Percentiles rank a stretch among this genome's conserved stretches.
Conservation (phyloP, 495 filamentous ascomycete genomes). For the Neurospora hispaniola region DNA sequence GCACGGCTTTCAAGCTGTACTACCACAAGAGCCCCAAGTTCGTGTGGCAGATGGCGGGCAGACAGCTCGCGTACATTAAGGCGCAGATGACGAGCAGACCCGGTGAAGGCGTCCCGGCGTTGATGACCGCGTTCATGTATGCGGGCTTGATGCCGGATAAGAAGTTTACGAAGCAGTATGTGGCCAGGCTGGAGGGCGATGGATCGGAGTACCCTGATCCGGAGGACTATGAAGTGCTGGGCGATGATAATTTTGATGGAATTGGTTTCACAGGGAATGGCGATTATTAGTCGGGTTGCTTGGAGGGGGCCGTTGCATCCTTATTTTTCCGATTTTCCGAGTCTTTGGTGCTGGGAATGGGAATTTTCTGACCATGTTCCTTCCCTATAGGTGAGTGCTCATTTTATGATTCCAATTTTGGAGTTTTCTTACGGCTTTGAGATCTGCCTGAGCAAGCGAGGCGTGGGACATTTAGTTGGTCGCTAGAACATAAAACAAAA, state of each 20-base stretch:
- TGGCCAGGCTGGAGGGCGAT: slow-evolving; percentile 13
- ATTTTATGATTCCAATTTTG: neutral
- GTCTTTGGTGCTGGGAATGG: neutral
- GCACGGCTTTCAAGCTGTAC: slow-evolving; percentile 41
- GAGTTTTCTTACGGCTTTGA: neutral
- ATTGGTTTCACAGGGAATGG: neutral
- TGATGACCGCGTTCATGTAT: slow-evolving; percentile 35
- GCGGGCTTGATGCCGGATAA: slow-evolving; percentile 32
- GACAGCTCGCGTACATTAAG: slow-evolving; percentile 55
- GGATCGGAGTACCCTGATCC: slow-evolving; percentile 14
- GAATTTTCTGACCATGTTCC: neutral
- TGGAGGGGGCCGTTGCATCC: neutral
- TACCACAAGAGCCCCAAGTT: slow-evolving; percentile 30
- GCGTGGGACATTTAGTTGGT: neutral
- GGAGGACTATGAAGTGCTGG: slow-evolving; percentile 7
- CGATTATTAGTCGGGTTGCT: slow-evolving; percentile 1
- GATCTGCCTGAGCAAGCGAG: neutral
- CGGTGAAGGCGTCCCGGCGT: slow-evolving; percentile 6
- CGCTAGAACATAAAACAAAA: neutral
- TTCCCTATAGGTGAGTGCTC: neutral
- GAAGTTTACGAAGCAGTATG: slow-evolving; percentile 22
- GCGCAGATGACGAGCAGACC: slow-evolving; percentile 19
- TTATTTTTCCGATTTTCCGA: neutral
- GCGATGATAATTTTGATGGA: neutral
- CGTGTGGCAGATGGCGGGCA: slow-evolving; percentile 54